phyloP scores from a whole-genome alignment of 805 yeast genomes.

The Zygosaccharomyces gambellarensis region DNA sequence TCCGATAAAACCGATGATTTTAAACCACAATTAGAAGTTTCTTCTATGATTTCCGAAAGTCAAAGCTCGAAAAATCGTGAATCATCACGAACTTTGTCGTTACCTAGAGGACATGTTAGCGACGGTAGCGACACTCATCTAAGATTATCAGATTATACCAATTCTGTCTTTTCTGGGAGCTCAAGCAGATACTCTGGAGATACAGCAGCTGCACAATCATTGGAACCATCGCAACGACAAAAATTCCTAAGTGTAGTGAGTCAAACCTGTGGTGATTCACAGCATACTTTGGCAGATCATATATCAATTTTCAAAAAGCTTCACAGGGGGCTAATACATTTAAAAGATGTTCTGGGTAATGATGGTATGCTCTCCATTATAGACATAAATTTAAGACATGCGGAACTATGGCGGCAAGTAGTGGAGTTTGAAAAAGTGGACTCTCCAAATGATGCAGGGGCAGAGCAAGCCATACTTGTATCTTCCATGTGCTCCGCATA shows the following conservation, averaged over 20 bases:
- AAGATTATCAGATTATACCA: neutral
- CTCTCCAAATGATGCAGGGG: neutral
- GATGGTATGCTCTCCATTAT: conserved; percentile 19
- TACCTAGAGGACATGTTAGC: neutral
- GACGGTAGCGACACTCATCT: neutral
- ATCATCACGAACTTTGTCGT: neutral
- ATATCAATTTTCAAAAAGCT: conserved; percentile 22
- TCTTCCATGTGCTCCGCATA: conserved; percentile 30
- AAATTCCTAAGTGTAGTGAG: conserved; percentile 2
- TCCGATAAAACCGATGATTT: conserved; percentile 1
- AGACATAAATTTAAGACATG: conserved; percentile 18
- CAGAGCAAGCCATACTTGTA: neutral
- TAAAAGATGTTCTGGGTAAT: conserved; percentile 21
- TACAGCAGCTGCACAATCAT: neutral
- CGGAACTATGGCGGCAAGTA: conserved; percentile 29
- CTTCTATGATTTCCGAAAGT: neutral
- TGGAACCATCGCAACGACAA: conserved; percentile 1
- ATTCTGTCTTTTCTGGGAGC: conserved; percentile 12
- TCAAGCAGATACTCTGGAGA: conserved; percentile 23
- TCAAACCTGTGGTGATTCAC: neutral
- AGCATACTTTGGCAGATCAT: conserved; percentile 20
- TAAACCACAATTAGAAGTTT: neutral
- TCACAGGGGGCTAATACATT: conserved; percentile 14
- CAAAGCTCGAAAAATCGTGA: neutral
- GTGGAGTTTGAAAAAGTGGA: conserved; percentile 27